Percentiles rank a stretch among this genome's conserved stretches.
Conservation (phyloP, 2,329 filamentous ascomycete species). For the Hymenoscyphus linearis region DNA sequence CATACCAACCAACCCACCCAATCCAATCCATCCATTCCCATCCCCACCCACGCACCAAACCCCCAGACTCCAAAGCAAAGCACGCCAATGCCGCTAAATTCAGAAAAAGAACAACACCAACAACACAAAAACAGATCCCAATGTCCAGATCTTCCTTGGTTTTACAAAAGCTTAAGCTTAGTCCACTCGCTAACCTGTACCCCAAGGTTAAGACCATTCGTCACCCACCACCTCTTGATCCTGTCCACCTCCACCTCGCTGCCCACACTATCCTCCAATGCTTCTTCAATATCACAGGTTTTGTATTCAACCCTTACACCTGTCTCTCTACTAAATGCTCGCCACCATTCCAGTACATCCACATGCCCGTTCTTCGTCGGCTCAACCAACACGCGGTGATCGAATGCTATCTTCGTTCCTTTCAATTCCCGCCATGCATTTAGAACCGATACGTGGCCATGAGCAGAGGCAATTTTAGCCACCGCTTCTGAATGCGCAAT, state of each 20-base stretch:
- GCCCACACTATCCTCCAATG: conserved; percentile 77
- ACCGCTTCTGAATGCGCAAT: conserved; percentile 77
- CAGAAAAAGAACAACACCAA: too few relatives aligned
- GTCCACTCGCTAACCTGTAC: conserved; percentile 70
- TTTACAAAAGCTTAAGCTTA: conserved; percentile 48
- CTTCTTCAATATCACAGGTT: conserved; percentile 93
- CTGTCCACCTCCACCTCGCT: conserved; percentile 54
- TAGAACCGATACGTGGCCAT: conserved; percentile 78
- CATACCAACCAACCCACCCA: too few relatives aligned
- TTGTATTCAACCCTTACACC: conserved; percentile 82
- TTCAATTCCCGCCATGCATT: conserved; percentile 75
- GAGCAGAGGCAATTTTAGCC: conserved; percentile 75
- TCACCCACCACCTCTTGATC: conserved; percentile 84
- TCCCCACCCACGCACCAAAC: too few relatives aligned
- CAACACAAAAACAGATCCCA: background rate
- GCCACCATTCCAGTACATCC: conserved; percentile 89
- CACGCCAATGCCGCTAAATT: too few relatives aligned
- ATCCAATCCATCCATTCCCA: too few relatives aligned
- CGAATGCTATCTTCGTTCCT: conserved; percentile 71
- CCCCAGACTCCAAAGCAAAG: too few relatives aligned
- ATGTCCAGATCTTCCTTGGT: too few relatives aligned
- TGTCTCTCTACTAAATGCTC: conserved; percentile 44
- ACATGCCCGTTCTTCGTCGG: conserved; percentile 85
- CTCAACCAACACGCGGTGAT: conserved; percentile 76
- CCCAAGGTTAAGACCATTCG: conserved; percentile 61